phyloP scores from a whole-genome alignment of 2,329 filamentous ascomycete genomes.

The Remersonia thermophila region DNA sequence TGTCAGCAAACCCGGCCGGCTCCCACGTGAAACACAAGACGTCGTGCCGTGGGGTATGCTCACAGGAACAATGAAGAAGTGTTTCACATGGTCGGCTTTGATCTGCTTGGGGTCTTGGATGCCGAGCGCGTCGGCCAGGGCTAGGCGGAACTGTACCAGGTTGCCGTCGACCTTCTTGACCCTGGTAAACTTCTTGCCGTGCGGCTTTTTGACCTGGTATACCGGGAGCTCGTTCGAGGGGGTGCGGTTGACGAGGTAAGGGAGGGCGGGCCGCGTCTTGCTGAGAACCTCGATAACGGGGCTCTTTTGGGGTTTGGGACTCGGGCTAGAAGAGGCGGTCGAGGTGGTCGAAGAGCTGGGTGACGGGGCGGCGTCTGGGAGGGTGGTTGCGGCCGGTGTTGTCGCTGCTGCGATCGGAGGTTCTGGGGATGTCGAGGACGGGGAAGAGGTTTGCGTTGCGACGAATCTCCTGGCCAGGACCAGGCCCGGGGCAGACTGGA shows the following conservation, averaged over 20 bases:
- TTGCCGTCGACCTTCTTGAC: conserved; percentile 75
- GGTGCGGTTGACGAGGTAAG: conserved; percentile 63
- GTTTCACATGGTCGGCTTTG: not conserved
- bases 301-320: not conserved
- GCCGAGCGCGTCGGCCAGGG: not conserved
- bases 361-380: too few relatives aligned
- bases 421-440: not conserved
- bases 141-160: conserved; percentile 22
- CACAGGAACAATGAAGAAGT: too few relatives aligned
- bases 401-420: too few relatives aligned
- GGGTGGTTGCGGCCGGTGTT: too few relatives aligned
- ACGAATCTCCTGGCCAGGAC: conserved; percentile 3
- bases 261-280: conserved; percentile 3
- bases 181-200: conserved; percentile 60
- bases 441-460: conserved; percentile 3
- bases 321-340: not conserved
- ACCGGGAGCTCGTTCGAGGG: conserved; percentile 59
- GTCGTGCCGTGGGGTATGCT: too few relatives aligned
- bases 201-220: conserved; percentile 65
- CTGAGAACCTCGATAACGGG: too few relatives aligned
- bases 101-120: not conserved
- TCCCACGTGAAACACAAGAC: too few relatives aligned
- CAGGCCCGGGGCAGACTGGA: not conserved
- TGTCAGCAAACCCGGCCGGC: not conserved
- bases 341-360: too few relatives aligned